Conservation (phyloP, 164 flowering plant species). For the Umbilicus rupestris region DNA sequence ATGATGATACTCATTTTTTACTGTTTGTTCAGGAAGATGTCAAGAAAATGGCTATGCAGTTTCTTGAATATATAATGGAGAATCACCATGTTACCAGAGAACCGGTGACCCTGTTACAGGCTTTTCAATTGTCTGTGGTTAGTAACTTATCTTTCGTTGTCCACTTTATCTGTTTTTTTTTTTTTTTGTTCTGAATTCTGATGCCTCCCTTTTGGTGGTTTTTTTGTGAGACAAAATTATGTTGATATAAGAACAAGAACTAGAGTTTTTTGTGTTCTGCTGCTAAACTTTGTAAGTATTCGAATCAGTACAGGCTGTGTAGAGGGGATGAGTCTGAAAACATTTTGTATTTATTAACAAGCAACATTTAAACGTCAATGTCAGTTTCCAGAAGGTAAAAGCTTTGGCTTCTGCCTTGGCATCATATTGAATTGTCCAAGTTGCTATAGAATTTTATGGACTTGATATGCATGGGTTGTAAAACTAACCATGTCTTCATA, state of each 20-base stretch:
- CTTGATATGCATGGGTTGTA: neutral
- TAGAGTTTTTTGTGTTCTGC: neutral
- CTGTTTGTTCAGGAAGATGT: constrained; percentile 52
- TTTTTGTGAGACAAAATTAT: neutral
- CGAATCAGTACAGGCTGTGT: neutral
- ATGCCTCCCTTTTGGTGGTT: neutral
- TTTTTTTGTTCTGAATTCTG: neutral
- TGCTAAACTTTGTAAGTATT: neutral
- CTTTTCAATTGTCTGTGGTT: constrained; percentile 82
- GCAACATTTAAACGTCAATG: neutral
- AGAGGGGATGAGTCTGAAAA: neutral
- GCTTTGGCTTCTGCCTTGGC: neutral
- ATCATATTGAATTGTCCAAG: neutral
- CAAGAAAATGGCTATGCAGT: constrained; percentile 33
- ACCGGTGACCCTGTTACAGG: constrained; percentile 50
- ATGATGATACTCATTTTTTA: constrained; percentile 5
- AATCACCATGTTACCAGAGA: constrained; percentile 49
- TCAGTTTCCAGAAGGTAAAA: neutral
- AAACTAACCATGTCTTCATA: constrained; percentile 4
- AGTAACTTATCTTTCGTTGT: constrained; percentile 8
- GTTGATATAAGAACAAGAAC: no score
- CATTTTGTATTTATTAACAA: neutral
- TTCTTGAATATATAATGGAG: constrained; percentile 61
- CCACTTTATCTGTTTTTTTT: neutral
- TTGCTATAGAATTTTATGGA: neutral